Conservation (phyloP, 2,329 filamentous ascomycete genomes). For the Colletotrichum eremochloae region DNA sequence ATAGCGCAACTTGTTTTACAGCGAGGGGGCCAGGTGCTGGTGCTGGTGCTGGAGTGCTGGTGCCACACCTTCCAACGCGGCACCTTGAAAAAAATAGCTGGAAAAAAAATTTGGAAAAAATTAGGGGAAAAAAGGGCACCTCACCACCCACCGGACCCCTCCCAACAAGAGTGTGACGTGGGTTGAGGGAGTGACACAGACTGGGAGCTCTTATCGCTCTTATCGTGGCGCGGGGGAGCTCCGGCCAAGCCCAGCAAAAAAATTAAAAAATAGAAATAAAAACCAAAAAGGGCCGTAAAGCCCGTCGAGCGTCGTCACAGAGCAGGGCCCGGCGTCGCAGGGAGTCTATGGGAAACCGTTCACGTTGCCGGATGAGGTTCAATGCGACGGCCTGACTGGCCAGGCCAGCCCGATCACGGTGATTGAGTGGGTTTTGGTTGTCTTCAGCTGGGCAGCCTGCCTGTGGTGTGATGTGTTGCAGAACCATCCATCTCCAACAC, state of each 20-base stretch:
- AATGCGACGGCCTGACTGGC: constrained; percentile 21
- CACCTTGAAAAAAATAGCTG: constrained; percentile 23
- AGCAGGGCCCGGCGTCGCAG: constrained; percentile 25
- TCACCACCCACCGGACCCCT: constrained; percentile 22
- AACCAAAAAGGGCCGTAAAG: neutral
- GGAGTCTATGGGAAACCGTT: constrained; percentile 25
- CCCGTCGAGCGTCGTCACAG: constrained; percentile 26
- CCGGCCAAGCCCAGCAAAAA: constrained; percentile 27
- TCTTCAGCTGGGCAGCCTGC: constrained; percentile 9
- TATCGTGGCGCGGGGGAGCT: constrained; percentile 42
- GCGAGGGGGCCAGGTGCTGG: constrained; percentile 12
- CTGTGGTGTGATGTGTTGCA: constrained; percentile 17
- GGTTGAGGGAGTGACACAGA: constrained; percentile 23
- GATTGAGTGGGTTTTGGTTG: neutral
- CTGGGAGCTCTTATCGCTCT: constrained; percentile 40
- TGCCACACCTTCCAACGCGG: constrained; percentile 14
- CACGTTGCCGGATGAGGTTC: constrained; percentile 33
- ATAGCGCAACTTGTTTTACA: constrained; percentile 36
- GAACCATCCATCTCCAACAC: constrained; percentile 20
- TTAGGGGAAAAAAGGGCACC: constrained; percentile 5
- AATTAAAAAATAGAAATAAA: too few relatives aligned
- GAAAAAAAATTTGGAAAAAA: neutral
- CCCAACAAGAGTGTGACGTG: constrained; percentile 39
- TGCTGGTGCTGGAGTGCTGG: neutral
- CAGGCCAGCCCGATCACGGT: constrained; percentile 18